Conservation (phyloP, 73 alveolate genomes). For the Paramecium sexaurelia region DNA sequence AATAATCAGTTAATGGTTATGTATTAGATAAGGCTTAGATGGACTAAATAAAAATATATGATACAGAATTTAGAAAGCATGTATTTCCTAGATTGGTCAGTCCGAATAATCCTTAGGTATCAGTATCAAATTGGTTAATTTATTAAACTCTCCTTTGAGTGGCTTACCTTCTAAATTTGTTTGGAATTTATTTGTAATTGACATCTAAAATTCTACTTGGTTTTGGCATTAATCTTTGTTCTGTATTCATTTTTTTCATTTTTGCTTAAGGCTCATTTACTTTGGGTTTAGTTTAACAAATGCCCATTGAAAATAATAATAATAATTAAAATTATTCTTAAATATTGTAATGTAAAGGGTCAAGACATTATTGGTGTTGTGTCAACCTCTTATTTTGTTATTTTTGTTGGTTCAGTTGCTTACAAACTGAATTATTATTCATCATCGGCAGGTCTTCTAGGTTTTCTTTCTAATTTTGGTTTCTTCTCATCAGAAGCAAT, state of each 20-base stretch:
- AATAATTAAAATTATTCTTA: not conserved
- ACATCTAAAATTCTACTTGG: not conserved
- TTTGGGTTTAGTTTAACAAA: not conserved
- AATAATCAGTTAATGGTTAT: slow-evolving; percentile 86
- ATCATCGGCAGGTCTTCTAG: not conserved
- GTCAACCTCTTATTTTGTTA: not conserved
- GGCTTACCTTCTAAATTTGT: not conserved
- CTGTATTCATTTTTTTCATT: not conserved
- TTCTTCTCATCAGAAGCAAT: not conserved
- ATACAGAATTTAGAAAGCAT: slow-evolving; percentile 98
- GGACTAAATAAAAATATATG: slow-evolving; percentile 38
- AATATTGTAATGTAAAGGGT: not conserved
- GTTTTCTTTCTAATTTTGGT: not conserved
- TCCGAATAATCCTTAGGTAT: slow-evolving; percentile 88
- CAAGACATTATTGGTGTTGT: not conserved
- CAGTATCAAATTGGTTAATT: not conserved
- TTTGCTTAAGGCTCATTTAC: not conserved
- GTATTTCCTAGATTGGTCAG: slow-evolving; percentile 97
- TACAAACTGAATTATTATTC: not conserved
- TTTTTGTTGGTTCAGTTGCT: not conserved
- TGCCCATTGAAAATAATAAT: not conserved
- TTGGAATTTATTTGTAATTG: not conserved
- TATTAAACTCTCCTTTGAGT: not conserved
- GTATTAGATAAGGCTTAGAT: slow-evolving; percentile 87
- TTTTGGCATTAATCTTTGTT: not conserved